Evolutionary conservation across 1,284 basidiomycete species (phyloP), one percentile per base, ranked within the genome.

Genomic region (Testicularia cyperi): DNA sequence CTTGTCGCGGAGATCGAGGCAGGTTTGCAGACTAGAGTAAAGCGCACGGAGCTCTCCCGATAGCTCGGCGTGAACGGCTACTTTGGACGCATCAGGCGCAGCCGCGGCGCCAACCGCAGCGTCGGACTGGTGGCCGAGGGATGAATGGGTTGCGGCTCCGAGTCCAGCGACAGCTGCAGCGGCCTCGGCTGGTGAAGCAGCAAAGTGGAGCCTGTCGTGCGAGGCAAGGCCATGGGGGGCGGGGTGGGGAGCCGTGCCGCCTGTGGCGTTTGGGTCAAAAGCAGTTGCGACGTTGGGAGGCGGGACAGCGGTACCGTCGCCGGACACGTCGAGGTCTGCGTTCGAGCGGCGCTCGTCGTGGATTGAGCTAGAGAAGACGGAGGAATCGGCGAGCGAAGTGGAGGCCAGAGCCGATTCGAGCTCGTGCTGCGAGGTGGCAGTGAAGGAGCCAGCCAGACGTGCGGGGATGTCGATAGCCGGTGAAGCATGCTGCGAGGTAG

Each of bases 1-100:
- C 53, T 72, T 71, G 42, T 75, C 70, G n/a, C 74, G 51, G 16
- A 76, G 67, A 33, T 56, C 37, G 19, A 75, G 52, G 40, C 74
- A 76, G 18, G 51, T 53, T 35, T 72, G 74, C 31, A 76, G 41
- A 39, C 58, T 67, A 6, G 42, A 35, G 52, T 74, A 74, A 7
- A 76, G 49, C 14, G 60, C 44, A 15, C 52, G 44, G 8, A 72
- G 64, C 42, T 76, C 74, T 14, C 58, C 48, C 5, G 71, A 70
- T 20, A 75, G 60, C 19, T 65, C 52, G 9, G 63, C 47, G 24
- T 57, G 58, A 14, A 54, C 49, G 19, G 58, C 53, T 22, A 57
- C 57, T 20, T 58, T 66, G 35, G 44, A 42, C 2, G 36, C 54
- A n/a, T n/a, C n/a, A n/a, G n/a, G n/a, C 16, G 33, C 38, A 38